Evolutionary conservation across 1,284 basidiomycete species (phyloP), one percentile per base, ranked within the genome.

Genomic region (Agroathelia rolfsii): DNA sequence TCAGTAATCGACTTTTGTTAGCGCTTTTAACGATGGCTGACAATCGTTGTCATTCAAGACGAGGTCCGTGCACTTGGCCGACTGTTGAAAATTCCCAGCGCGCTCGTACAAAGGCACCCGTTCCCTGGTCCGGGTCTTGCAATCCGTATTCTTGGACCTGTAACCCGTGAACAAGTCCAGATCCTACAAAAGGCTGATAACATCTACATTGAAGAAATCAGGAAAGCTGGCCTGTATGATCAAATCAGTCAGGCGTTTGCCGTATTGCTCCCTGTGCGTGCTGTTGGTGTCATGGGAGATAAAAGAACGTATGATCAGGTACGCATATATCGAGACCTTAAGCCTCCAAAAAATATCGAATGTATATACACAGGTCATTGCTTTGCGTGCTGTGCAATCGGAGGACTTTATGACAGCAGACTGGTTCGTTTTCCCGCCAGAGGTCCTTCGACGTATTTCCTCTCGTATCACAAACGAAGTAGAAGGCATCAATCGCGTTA

Each of bases 391-490:
- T 15, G 92, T 96, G 11, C 80, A 86, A 50, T 81, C 87, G 10
- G 89, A 95, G 54, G 92, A 95, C 58, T 95, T 95, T 52, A 96
- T 95, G 92, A 95, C 92, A 6, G 92, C 92, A 20, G 90, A 95
- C 56, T 95, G 92, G 89, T 88, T 46, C 12, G 56, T 46, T 32
- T 99, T 98, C 72, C 92, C 94, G n/a, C 64, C 88, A 13, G 81
- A 85, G 28, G 81, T 98, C 12, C 62, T 99, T 39, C 77, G 84
- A 46, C 80, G 82, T 49, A 92, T 98, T 48, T 96, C 92, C 13
- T 94, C 89, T 35, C 74, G 95, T 35, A 98, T 99, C 50, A 99
- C 95, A 27, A 99, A 98, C 60, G 95, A 99, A 62, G 92, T 95
- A 5, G 62, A 68, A 42, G 94, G 94, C 15, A 79, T 97, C 52